These are phyloP conservation scores for Trichoderma asperelloides DNA, from an alignment of 495 filamentous ascomycete genomes.

Conservation along the genomic window DNA sequence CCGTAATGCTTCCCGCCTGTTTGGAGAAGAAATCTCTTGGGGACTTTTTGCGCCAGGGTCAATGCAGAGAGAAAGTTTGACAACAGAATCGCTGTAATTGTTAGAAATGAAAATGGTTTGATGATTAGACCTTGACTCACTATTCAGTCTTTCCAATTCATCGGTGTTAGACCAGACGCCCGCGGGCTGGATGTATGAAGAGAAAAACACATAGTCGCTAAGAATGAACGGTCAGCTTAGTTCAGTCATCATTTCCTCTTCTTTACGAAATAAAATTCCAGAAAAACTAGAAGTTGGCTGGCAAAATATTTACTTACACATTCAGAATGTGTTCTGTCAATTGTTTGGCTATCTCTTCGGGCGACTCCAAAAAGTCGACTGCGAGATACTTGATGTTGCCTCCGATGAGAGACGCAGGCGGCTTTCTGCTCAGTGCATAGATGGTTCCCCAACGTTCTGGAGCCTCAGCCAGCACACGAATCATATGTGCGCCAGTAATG, in stretches of 20 bases:
- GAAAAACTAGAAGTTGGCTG: not conserved
- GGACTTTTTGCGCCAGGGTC: not conserved
- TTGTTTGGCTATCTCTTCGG: not conserved
- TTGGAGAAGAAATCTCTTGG: not conserved
- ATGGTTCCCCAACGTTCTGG: constrained; percentile 42
- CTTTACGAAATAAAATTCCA: not conserved
- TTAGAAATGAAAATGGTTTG: not conserved
- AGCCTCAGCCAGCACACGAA: constrained; percentile 28
- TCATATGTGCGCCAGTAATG: constrained; percentile 37
- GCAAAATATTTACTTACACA: not conserved
- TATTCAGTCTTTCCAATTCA: not conserved
- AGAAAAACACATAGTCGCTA: not conserved
- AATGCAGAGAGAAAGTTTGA: not conserved
- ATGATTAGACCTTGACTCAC: not conserved
- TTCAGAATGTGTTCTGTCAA: not conserved
- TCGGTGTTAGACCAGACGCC: not conserved
- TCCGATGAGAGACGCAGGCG: constrained; percentile 21
- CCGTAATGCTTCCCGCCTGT: not conserved
- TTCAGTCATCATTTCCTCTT: not conserved
- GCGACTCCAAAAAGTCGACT: not conserved
- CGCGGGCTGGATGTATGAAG: not conserved
- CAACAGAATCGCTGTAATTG: not conserved
- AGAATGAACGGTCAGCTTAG: not conserved
- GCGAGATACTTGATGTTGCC: not conserved
- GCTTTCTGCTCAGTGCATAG: constrained; percentile 35